Conservation (phyloP, 768 basidiomycete species). For the Dacryopinax primogenitus region DNA sequence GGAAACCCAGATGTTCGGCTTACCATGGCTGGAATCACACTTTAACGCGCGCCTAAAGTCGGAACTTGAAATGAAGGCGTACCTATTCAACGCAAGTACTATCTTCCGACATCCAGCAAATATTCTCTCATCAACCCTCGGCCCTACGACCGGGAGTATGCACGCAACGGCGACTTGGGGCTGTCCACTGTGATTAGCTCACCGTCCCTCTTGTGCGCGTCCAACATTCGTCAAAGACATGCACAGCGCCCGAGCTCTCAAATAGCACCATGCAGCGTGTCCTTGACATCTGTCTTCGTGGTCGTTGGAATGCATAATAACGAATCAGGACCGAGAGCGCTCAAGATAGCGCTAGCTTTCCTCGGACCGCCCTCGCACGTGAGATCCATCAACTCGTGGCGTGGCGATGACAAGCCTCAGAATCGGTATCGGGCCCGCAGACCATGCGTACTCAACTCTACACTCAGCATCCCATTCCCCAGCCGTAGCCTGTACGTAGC, state of each 20-base stretch:
- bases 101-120: slow-evolving; percentile 36
- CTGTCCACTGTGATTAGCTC: slow-evolving; percentile 10
- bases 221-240: slow-evolving; percentile 52
- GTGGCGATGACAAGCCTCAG: slow-evolving; percentile 6
- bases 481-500: no score
- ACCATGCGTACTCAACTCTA: not conserved
- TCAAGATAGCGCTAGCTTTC: slow-evolving; percentile 41
- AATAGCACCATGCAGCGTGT: slow-evolving; percentile 43
- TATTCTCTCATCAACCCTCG: slow-evolving; percentile 53
- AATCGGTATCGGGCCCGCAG: slow-evolving; percentile 1
- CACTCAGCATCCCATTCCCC: no score
- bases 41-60: no score
- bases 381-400: not conserved
- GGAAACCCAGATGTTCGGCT: no score
- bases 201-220: slow-evolving; percentile 24
- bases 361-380: slow-evolving; percentile 18
- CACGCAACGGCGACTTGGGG: slow-evolving; percentile 23
- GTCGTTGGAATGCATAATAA: slow-evolving; percentile 35
- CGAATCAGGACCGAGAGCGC: slow-evolving; percentile 38
- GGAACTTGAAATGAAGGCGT: no score
- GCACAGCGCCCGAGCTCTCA: slow-evolving; percentile 62
- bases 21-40: no score
- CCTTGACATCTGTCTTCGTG: slow-evolving; percentile 24
- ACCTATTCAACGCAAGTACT: not conserved
- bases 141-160: slow-evolving; percentile 48